These are phyloP conservation scores for Fagus crenata DNA, from an alignment of 306 rosid genomes.

Conservation along the genomic window DNA sequence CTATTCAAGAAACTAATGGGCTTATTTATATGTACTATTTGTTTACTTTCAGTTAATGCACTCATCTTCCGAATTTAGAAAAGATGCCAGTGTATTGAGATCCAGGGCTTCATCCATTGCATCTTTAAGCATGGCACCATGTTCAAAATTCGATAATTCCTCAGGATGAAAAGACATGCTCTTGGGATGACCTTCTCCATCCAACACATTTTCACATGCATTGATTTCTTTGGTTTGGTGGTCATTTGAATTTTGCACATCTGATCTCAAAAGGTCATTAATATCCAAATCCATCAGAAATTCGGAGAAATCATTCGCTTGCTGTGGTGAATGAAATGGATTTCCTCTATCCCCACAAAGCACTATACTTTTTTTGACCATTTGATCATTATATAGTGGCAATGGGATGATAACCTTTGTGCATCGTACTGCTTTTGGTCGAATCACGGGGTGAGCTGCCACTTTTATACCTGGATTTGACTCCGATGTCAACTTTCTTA, in stretches of 20 bases:
- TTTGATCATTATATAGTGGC: background rate
- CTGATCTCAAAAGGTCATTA: constrained; percentile 13
- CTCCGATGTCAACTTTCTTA: too few relatives aligned
- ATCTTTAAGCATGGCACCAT: background rate
- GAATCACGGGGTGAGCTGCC: too few relatives aligned
- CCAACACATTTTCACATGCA: background rate
- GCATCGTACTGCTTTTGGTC: too few relatives aligned
- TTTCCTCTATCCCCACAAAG: background rate
- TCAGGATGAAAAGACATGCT: background rate
- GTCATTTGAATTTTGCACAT: background rate
- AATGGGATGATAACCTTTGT: too few relatives aligned
- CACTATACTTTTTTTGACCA: background rate
- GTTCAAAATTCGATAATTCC: background rate
- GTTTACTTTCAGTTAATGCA: too few relatives aligned
- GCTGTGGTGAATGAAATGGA: background rate
- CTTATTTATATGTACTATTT: too few relatives aligned
- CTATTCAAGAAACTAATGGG: too few relatives aligned
- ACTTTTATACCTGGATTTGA: too few relatives aligned
- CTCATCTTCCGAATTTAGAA: too few relatives aligned
- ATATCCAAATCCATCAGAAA: constrained; percentile 6
- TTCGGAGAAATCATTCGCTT: background rate
- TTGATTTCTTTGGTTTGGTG: background rate
- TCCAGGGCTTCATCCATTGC: background rate
- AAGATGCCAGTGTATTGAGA: too few relatives aligned
- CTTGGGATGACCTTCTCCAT: background rate